Conservation (phyloP, 1,284 basidiomycete species). For the Ceratobasidium papillatum region DNA sequence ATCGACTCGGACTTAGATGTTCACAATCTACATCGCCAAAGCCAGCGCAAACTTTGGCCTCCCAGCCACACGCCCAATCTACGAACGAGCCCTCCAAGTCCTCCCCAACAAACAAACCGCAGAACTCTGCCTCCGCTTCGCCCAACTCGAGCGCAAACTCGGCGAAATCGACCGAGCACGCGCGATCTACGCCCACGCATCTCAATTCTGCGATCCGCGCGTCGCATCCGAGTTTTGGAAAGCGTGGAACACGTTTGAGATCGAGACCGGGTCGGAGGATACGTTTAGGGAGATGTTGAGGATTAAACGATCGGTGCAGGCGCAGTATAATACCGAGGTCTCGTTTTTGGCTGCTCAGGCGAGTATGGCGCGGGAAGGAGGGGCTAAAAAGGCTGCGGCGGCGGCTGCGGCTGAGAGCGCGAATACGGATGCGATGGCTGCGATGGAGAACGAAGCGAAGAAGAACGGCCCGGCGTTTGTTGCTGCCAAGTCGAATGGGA, state of each 20-base stretch:
- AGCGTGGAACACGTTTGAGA: conserved; percentile 97
- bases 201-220: conserved; percentile 97
- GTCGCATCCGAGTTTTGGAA: conserved; percentile 91
- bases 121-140: conserved; percentile 98
- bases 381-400: conserved; percentile 50
- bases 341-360: conserved; percentile 89
- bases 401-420: conserved; percentile 53
- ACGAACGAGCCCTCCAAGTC: conserved; percentile 94
- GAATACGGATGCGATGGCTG: conserved; percentile 61
- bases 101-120: conserved; percentile 94
- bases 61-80: conserved; percentile 95
- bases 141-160: conserved; percentile 94
- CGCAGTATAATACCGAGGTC: conserved; percentile 97
- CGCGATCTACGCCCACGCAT: conserved; percentile 95
- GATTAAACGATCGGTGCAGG: conserved; percentile 97
- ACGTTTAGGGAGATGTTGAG: conserved; percentile 97
- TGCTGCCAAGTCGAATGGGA: conserved; percentile 60
- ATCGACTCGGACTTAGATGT: conserved; percentile 73
- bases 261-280: conserved; percentile 97
- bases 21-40: conserved; percentile 96
- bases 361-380: conserved; percentile 69
- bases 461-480: conserved; percentile 69
- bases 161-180: conserved; percentile 98
- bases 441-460: conserved; percentile 62
- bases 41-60: conserved; percentile 95